Base-by-base conservation (phyloP, 306 rosid genomes). In the Prunus mira region DNA sequence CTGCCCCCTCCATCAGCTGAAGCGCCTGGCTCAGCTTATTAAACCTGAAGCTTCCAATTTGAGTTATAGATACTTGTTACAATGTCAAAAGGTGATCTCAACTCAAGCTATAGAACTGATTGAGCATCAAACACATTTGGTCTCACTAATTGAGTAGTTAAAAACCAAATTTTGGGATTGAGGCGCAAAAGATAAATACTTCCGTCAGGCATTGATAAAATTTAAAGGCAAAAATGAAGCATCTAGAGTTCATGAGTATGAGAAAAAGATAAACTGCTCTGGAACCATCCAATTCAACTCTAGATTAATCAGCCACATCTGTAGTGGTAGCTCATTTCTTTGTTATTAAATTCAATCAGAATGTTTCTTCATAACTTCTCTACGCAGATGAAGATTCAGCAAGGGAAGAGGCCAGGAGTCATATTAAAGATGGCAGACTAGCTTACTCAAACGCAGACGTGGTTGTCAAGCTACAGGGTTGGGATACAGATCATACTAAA, bases 351-450 rank as follows among this genome's bases (percentile, higher is more conserved):
- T 65, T 47, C 18, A 38, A 38, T n/a, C 9, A 4, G 19, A n/a
- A 19, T 54, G 50, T 28, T 54, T 71, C 30, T 71, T 19, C 19
- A 0, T 51, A 8, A 15, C 60, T 69, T 82, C 13, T 65, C 72
- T 82, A 70, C 66, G 74, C 91, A 92, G 97, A 92, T 92, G 96
- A 92, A 90, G 84, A 76, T 83, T 87, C 97, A 45, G 97, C 97
- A 65, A 88, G 69, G 86, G 90, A 90, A 85, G 97, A 95, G 88
- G 89, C 92, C n/a, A 84, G 71, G 73, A 87, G 71, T 75, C 88
- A 71, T 24, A 76, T 88, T 77, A 77, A 85, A 92, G 93, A 89
- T 65, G 85, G 90, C 73, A 51, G 20, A 68, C 28, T 79, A 72
- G 85, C 88, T 12, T 95, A 90, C 88, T 87, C 96, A 38, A 95